Evolutionary conservation across 1,284 basidiomycete species (phyloP), one percentile per base, ranked within the genome.

Genomic region (Heterobasidion parviporum): DNA sequence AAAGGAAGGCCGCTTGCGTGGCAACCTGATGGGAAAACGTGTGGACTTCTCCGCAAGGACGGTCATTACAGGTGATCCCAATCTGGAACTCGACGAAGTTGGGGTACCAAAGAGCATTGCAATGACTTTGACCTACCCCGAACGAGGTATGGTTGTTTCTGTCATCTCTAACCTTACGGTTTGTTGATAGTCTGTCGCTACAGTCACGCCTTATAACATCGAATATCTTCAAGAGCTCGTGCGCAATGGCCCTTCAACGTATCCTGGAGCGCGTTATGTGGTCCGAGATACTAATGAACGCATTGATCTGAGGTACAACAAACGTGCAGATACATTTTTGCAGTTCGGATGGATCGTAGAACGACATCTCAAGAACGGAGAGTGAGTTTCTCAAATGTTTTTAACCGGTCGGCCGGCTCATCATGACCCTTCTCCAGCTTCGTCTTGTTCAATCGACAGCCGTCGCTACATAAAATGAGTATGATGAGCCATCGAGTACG

Each of bases 401-500:
- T 38, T 49, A 38, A 8, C 16, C 16, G 8, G 44, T 34, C 43
- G 6, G 34, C 52, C 16, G 52, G n/a, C 26, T 33, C 38, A 14
- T 57, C 55, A 1, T 16, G 8, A 51, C 26, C 52, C 8, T 6
- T 15, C 38, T 38, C 18, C 61, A 94, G 92, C 68, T 98, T 83
- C 65, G 92, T 99, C 38, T 75, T 99, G 53, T 99, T 99, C 79
- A 99, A 99, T 72, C 95, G 97, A 60, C 97, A 99, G 68, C 97
- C 97, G 2, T 92, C 87, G 79, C 73, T 99, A 71, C 97, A 99
- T 74, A 99, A 99, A 74, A 99, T 99, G 97, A 96, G 92, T 79
- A 99, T 99, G 97, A 99, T 99, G 97, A 94, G 92, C 71, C 97
- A 99, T 76, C 85, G 97, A 45, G 92, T 99, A 52, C 94, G 92